These are phyloP conservation scores for Fonsecaea monophora DNA, from an alignment of 2,329 filamentous ascomycete species.

Conservation along the genomic window DNA sequence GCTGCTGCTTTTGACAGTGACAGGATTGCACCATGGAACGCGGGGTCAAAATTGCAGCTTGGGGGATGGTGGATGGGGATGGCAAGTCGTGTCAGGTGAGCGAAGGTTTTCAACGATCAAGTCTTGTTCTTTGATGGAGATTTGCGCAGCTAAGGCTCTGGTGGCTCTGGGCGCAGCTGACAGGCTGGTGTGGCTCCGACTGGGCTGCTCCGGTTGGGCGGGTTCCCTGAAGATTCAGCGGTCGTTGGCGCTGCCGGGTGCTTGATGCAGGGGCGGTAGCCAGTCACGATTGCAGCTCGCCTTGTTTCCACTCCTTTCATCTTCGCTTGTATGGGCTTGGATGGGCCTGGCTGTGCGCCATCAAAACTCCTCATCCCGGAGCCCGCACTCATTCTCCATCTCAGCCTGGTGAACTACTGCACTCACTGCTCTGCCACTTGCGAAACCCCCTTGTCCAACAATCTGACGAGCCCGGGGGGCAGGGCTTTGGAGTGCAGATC, in stretches of 20 bases:
- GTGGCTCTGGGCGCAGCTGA: background rate
- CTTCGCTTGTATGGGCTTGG: background rate
- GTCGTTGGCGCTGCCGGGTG: constrained; percentile 1
- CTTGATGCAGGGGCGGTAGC: constrained; percentile 8
- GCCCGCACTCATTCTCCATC: constrained; percentile 11
- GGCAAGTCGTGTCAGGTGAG: background rate
- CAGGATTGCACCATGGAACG: background rate
- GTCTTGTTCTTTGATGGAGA: background rate
- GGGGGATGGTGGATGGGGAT: background rate
- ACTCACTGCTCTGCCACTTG: constrained; percentile 1
- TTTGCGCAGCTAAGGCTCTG: background rate
- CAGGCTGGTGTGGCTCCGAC: background rate
- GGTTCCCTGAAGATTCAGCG: constrained; percentile 2
- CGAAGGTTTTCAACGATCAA: background rate
- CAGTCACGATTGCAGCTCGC: background rate
- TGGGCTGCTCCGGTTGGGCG: background rate
- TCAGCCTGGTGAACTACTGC: constrained; percentile 5
- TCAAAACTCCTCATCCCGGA: constrained; percentile 7
- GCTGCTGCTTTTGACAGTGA: background rate
- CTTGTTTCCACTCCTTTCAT: constrained; percentile 5
- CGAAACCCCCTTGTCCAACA: constrained; percentile 6
- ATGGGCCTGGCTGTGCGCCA: background rate
- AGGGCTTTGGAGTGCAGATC: constrained; percentile 1
- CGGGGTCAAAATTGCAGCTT: constrained; percentile 1
- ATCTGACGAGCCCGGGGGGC: constrained; percentile 1